Conservation (phyloP, 2,329 filamentous ascomycete genomes). For the Fusarium sp. region DNA sequence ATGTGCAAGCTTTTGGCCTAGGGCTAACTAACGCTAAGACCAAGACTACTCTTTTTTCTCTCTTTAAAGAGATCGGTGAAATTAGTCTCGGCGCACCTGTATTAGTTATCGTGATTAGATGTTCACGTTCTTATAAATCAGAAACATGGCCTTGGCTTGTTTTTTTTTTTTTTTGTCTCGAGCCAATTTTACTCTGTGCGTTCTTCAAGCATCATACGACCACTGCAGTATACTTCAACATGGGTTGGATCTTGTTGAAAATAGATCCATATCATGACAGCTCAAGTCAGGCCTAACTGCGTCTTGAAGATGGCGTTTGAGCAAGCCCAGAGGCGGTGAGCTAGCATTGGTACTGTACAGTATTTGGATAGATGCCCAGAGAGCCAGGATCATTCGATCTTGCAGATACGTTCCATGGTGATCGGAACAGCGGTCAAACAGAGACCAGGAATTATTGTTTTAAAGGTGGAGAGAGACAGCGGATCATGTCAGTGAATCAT, state of each 20-base stretch:
- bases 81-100: neutral
- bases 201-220: conserved; percentile 13
- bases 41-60: no score
- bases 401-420: conserved; percentile 19
- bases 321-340: conserved; percentile 32
- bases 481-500: neutral
- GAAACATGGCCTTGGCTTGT: neutral
- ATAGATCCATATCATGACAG: conserved; percentile 25
- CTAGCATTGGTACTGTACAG: conserved; percentile 5
- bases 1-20: neutral
- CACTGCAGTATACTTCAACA: conserved; percentile 10
- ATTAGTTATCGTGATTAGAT: neutral
- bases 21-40: conserved; percentile 11
- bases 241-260: conserved; percentile 14
- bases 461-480: neutral
- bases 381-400: conserved; percentile 23
- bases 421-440: conserved; percentile 31
- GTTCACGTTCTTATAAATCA: neutral
- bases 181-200: neutral
- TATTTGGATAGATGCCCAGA: conserved; percentile 14
- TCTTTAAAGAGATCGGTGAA: conserved; percentile 13
- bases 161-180: conserved; percentile 3
- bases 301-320: conserved; percentile 27
- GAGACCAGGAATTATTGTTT: neutral
- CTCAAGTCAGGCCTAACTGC: conserved; percentile 9